Evolutionary conservation across 164 flowering plant genomes (phyloP), one percentile per base, ranked within the genome.

Genomic region (Cinnamomum micranthum): DNA sequence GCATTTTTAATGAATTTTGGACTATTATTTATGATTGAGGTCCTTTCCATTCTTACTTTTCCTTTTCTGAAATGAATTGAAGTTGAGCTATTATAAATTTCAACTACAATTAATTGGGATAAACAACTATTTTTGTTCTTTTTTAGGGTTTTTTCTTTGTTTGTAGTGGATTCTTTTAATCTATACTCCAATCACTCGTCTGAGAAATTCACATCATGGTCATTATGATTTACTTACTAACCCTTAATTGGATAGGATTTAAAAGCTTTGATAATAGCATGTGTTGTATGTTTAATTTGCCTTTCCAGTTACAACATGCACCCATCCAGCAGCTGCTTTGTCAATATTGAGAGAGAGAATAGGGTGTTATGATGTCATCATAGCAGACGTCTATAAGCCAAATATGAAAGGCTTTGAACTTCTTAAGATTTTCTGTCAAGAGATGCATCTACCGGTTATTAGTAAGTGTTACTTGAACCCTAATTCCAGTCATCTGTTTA

Each of bases 321-420:
- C 87, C 68, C 76, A 91, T 50, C 96, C 97, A 68, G 82, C 83
- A 81, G 90, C 89, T 24, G 98, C 97, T 15, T 74, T 94, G 73
- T 79, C 78, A 78, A 70, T 87, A 60, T 94, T 94, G 74, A 93
- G 98, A 23, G 93, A 91, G 74, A 84, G 88, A 80, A 94, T 87
- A 78, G 90, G 85, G 75, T 88, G 93, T 52, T 92, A 80, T 75
- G 98, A 94, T 82, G 91, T 92, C 23, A 94, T 94, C 22, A 87
- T 94, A 51, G 92, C 96, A 69, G 97, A 94, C 82, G 96, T 94
- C 14, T 89, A 92, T 84, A 94, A 92, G 98, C 98, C 97, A 19
- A 97, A 94, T 77, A 92, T 94, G 97, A 97, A 94, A 81, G 97
- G 98, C 7, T 94, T 94, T 68, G 88, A 90, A 73, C 97, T 94